Conservation (phyloP, 2,329 filamentous ascomycete species). For the Ophiostoma sp. region DNA sequence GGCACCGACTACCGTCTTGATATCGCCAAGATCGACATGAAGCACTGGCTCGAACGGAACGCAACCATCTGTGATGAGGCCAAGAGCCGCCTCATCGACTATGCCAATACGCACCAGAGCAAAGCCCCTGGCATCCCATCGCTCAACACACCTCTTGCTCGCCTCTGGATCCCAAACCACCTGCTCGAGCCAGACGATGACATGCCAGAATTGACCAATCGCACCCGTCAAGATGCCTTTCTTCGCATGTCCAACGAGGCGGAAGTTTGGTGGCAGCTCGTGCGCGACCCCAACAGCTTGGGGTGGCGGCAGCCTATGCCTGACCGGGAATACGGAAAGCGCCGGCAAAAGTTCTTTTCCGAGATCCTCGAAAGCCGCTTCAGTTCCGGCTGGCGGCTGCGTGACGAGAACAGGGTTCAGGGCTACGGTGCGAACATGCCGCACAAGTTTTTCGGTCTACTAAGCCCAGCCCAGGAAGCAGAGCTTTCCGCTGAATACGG, state of each 20-base stretch:
- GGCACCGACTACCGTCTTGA: conserved; percentile 50
- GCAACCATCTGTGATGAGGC: conserved; percentile 54
- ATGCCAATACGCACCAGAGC: conserved; percentile 46
- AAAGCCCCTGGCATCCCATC: conserved; percentile 47
- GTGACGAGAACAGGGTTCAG: conserved; percentile 35
- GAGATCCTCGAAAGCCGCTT: conserved; percentile 55
- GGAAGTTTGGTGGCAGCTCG: conserved; percentile 59
- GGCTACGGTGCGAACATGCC: conserved; percentile 22
- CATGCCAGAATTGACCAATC: conserved; percentile 50
- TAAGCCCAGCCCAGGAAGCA: conserved; percentile 30
- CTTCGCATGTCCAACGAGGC: conserved; percentile 61
- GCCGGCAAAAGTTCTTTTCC: conserved; percentile 53
- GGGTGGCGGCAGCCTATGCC: conserved; percentile 56
- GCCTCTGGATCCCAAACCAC: conserved; percentile 51
- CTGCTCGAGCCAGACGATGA: conserved; percentile 42
- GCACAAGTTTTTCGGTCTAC: conserved; percentile 37
- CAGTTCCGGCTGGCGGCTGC: conserved; percentile 40
- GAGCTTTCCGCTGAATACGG: conserved; percentile 23
- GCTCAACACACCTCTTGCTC: conserved; percentile 47
- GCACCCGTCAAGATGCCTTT: conserved; percentile 48
- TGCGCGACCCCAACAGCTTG: conserved; percentile 55
- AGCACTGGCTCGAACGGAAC: conserved; percentile 58
- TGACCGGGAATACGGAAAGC: conserved; percentile 53
- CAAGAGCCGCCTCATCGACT: conserved; percentile 49
- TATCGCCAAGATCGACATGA: conserved; percentile 54